Base-by-base conservation (phyloP, 1,139 yeast genomes). In the Debaryomyces sp. region DNA sequence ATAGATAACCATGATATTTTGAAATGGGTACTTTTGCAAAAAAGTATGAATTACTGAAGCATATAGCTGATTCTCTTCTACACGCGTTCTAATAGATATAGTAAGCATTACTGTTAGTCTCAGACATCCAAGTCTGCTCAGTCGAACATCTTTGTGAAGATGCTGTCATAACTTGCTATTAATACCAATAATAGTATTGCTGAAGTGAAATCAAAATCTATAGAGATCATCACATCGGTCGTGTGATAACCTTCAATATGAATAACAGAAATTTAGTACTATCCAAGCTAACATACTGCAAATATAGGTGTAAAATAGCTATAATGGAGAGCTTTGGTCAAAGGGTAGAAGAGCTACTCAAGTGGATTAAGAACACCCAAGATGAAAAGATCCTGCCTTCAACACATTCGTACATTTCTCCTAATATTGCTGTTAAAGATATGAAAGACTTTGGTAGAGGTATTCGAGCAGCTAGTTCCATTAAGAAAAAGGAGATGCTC, bases 391-490 rank as follows among this genome's bases (percentile, higher is more conserved):
- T 52, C 10, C 49, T 54, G 40, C 64, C 64, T 4, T 59, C 66
- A 1, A 51, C 61, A 1, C 61, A 61, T 43, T 55, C 70, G 1
- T 67, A 56, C 49, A 62, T 72, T 13, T 70, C 75, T 3, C 63
- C 70, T 7, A 66, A 64, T 44, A 54, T 71, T 18, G 57, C 52
- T 8, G 70, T 73, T n/a, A 55, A 56, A 29, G 65, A 65, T 35
- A 59, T 55, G 32, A 49, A 51, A 8, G 60, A 66, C 9, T 76
- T 81, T 33, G 96, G 96, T 26, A 76, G 92, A 64, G 89, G 91
- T 54, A 75, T 89, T 30, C 70, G 75, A 40, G 80, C 84, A 4
- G 52, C 49, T 0, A 63, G 62, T 0, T 43, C 47, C 5, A 61
- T 88, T 29, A 55, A 55, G 13, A 56, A 60, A 8, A 68, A 76